These are phyloP conservation scores for Cyclocybe aegerita DNA, from an alignment of 768 basidiomycete species.

Conservation along the genomic window DNA sequence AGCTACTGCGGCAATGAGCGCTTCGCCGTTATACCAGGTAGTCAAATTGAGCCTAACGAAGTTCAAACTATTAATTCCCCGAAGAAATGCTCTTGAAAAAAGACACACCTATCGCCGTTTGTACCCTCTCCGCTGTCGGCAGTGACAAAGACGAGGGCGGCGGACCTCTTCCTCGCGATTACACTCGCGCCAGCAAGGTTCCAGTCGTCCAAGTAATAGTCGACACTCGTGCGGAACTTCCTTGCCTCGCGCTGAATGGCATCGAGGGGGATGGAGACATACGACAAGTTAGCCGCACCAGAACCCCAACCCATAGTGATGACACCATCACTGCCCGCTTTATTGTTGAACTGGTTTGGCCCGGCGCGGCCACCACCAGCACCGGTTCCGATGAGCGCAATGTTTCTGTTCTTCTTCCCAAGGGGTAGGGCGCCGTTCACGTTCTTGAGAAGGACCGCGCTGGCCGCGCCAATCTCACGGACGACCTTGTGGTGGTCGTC, in stretches of 20 bases:
- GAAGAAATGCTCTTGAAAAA: background rate
- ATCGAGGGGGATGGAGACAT: slow-evolving; percentile 80
- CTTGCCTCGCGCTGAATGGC: slow-evolving; percentile 76
- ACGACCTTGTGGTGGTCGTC: slow-evolving; percentile 67
- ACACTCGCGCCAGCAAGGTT: slow-evolving; percentile 51
- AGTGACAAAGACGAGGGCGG: slow-evolving; percentile 79
- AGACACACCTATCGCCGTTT: slow-evolving; percentile 60
- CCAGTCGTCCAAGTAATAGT: slow-evolving; percentile 72
- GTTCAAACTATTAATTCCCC: background rate
- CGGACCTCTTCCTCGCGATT: slow-evolving; percentile 49
- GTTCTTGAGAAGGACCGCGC: slow-evolving; percentile 80
- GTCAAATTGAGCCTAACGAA: slow-evolving; percentile 11
- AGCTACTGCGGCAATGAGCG: slow-evolving; percentile 65
- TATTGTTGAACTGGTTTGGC: slow-evolving; percentile 70
- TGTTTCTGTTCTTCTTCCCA: slow-evolving; percentile 37
- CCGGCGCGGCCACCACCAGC: slow-evolving; percentile 64
- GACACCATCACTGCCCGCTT: slow-evolving; percentile 60
- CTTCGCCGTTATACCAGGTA: slow-evolving; percentile 59
- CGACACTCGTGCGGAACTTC: slow-evolving; percentile 62
- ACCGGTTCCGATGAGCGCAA: slow-evolving; percentile 64
- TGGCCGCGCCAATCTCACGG: slow-evolving; percentile 72
- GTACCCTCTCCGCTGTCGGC: slow-evolving; percentile 88
- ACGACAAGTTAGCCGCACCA: slow-evolving; percentile 77
- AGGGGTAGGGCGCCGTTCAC: slow-evolving; percentile 54
- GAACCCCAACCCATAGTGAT: slow-evolving; percentile 95